A percentile compares a stretch with the other conserved stretches of the same genome.
Conservation (phyloP, 2,329 filamentous ascomycete genomes). For the Colletotrichum magnum region DNA sequence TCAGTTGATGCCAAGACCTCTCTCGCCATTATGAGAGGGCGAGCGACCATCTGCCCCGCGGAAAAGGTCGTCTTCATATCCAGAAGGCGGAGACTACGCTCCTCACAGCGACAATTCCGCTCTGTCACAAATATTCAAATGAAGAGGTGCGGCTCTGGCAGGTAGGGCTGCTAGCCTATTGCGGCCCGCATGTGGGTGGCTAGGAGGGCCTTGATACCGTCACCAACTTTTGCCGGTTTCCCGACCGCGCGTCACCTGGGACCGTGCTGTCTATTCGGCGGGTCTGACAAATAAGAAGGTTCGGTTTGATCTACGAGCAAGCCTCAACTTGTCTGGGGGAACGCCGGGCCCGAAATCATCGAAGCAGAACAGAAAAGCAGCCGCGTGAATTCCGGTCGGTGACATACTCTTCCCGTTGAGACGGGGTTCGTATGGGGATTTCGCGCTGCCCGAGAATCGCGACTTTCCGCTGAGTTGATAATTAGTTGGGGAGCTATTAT, state of each 20-base stretch:
- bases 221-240: background rate
- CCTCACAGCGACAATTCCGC: too few species aligned
- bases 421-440: background rate
- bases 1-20: too few species aligned
- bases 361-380: background rate
- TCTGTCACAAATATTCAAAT: too few species aligned
- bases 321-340: background rate
- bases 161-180: slow-evolving; percentile 3
- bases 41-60: too few species aligned
- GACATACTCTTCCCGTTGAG: background rate
- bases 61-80: too few species aligned
- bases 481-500: slow-evolving; percentile 2
- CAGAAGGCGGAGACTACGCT: too few species aligned
- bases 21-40: too few species aligned
- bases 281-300: slow-evolving; percentile 8
- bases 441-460: background rate
- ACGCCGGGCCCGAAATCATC: background rate
- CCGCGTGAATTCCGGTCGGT: background rate
- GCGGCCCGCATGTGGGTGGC: background rate
- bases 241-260: slow-evolving; percentile 10
- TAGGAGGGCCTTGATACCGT: background rate
- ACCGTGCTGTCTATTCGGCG: background rate
- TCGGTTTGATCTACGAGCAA: slow-evolving; percentile 9
- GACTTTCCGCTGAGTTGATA: background rate
- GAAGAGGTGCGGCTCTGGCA: background rate